phyloP scores from a whole-genome alignment of 139 green algal genomes.

The Tetradesmus obliquus region DNA sequence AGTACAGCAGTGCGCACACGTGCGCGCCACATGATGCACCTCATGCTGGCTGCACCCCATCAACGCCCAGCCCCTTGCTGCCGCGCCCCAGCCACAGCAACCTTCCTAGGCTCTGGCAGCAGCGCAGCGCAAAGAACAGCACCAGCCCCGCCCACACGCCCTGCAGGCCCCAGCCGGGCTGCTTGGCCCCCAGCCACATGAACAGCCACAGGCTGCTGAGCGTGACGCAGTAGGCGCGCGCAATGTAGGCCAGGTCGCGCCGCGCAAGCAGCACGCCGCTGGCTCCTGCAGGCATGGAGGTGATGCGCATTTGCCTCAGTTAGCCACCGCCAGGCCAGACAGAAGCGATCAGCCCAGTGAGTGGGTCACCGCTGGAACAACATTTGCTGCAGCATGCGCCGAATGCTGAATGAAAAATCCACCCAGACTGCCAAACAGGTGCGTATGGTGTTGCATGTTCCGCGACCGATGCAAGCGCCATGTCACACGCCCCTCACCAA shows the following conservation, averaged over 20 bases:
- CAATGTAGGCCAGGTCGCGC: slow-evolving; percentile 49
- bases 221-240: slow-evolving; percentile 66
- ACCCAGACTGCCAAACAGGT: too few species aligned
- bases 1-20: background rate
- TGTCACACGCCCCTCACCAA: slow-evolving; percentile 24
- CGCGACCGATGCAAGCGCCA: too few species aligned
- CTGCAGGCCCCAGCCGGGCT: slow-evolving; percentile 52
- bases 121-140: slow-evolving; percentile 71
- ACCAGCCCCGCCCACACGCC: slow-evolving; percentile 75
- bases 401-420: too few species aligned
- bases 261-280: slow-evolving; percentile 65
- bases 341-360: too few species aligned
- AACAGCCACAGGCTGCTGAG: slow-evolving; percentile 59
- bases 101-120: slow-evolving; percentile 44
- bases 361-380: too few species aligned
- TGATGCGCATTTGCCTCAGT: too few species aligned
- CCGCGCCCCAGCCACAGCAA: background rate
- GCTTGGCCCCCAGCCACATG: slow-evolving; percentile 46
- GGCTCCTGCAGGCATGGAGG: background rate
- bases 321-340: too few species aligned
- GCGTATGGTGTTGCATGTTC: too few species aligned
- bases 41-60: background rate
- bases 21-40: background rate
- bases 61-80: background rate
- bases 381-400: too few species aligned